Conservation (phyloP, 106 monocot species). For the Dioscorea zingiberensis region DNA sequence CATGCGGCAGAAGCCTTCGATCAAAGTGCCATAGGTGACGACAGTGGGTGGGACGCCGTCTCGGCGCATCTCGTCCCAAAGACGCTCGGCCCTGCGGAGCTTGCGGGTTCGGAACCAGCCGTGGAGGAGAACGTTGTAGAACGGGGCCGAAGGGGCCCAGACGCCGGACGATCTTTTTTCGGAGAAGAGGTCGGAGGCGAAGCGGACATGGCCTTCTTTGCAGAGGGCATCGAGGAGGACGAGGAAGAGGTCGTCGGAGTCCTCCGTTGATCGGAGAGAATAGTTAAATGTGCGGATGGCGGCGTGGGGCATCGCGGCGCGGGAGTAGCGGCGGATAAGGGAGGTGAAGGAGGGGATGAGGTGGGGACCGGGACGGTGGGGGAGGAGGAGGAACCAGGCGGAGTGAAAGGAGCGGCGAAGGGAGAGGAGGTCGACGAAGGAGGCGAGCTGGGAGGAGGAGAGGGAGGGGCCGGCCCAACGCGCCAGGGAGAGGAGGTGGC, state of each 20-base stretch:
- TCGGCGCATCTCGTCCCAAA: conserved; percentile 51
- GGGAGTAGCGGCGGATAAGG: conserved; percentile 65
- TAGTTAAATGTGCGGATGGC: conserved; percentile 45
- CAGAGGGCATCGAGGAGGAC: conserved; percentile 68
- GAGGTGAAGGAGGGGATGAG: conserved; percentile 30
- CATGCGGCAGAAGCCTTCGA: conserved; percentile 72
- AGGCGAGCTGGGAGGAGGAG: conserved; percentile 12
- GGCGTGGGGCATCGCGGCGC: conserved; percentile 34
- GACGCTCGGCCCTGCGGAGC: conserved; percentile 30
- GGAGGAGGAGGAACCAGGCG: conserved; percentile 54
- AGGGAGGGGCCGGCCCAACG: conserved; percentile 8
- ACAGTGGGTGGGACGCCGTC: conserved; percentile 40
- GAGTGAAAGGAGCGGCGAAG: conserved; percentile 29
- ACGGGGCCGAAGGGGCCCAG: conserved; percentile 34
- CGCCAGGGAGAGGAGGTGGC: conserved; percentile 3
- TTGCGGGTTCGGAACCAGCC: conserved; percentile 66
- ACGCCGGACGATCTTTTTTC: conserved; percentile 2
- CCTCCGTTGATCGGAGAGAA: background rate
- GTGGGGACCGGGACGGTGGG: conserved; percentile 11
- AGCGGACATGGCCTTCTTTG: conserved; percentile 58
- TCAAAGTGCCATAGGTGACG: conserved; percentile 64
- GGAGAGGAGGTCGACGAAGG: conserved; percentile 31
- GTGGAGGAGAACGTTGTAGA: conserved; percentile 65
- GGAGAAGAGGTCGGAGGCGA: conserved; percentile 32
- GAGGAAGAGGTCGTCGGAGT: conserved; percentile 16